These are phyloP conservation scores for Uromyces viciae-fabae DNA, from an alignment of 1,284 basidiomycete species.

Conservation along the genomic window DNA sequence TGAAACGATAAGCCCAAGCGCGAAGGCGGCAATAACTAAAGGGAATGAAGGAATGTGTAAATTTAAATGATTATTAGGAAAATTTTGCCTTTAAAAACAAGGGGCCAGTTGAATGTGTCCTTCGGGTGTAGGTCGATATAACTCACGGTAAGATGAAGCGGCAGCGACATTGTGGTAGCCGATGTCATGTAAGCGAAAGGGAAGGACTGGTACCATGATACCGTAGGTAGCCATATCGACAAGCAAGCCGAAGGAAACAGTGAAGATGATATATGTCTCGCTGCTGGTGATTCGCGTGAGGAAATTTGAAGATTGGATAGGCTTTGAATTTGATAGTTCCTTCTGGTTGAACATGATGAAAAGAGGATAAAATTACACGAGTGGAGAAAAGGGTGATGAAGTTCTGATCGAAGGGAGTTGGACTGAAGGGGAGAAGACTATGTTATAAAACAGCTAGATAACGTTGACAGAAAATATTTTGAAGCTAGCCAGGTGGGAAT, in stretches of 20 bases:
- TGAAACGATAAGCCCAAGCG: constrained; percentile 25
- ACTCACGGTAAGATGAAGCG: constrained; percentile 27
- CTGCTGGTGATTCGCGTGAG: constrained; percentile 7
- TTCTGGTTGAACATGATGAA: too few relatives aligned
- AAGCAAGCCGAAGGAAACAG: constrained; percentile 34
- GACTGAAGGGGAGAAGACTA: too few relatives aligned
- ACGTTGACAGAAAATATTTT: too few relatives aligned
- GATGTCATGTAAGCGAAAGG: constrained; percentile 6
- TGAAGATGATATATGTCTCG: constrained; percentile 22
- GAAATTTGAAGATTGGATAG: neutral
- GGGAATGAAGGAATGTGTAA: neutral
- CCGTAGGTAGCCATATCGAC: constrained; percentile 33
- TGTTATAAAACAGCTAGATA: too few relatives aligned
- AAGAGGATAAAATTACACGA: too few relatives aligned
- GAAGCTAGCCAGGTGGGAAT: too few relatives aligned
- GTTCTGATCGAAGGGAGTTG: too few relatives aligned
- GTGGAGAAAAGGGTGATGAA: too few relatives aligned
- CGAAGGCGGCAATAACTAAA: constrained; percentile 36
- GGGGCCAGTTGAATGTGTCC: neutral
- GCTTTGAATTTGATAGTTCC: too few relatives aligned
- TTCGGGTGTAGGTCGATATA: neutral
- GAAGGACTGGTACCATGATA: constrained; percentile 28
- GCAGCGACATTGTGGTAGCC: constrained; percentile 19
- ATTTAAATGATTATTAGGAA: neutral
- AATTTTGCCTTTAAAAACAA: neutral